Evolutionary conservation across 2,329 filamentous ascomycete genomes (phyloP), one percentile per base, ranked within the genome.

Genomic region (Epichloe gansuensis): DNA sequence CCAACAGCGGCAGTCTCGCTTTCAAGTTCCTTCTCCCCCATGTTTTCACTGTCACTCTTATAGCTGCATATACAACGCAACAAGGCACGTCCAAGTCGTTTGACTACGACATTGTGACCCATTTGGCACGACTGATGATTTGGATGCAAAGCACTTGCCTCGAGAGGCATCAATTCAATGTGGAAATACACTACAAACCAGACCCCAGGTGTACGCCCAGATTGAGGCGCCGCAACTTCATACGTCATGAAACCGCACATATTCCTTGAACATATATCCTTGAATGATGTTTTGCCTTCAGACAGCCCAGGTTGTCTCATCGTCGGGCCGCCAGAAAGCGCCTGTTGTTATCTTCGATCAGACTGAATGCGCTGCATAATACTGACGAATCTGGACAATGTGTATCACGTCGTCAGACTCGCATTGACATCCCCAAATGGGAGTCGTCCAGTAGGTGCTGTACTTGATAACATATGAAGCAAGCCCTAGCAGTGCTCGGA

Each of bases 401-500:
- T 34, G 42, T 38, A 39, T 53, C 42, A 23, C 27, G 38, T 23
- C 35, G 38, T 27, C 47, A n/a, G 51, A 50, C 17, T 47, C 36
- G 43, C 42, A 21, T 17, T 15, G 15, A 46, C 49, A 42, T 43
- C 23, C 43, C 8, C 23, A 12, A 9, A 43, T 15, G 11, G 40
- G 12, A 38, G 38, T 40, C 40, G 49, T 54, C 55, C 54, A 53
- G 55, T 52, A 54, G 52, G 51, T 45, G 42, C 49, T 49, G 41
- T 34, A 27, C 40, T 47, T 48, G 17, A 50, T 45, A 46, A 50
- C 35, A 46, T 35, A 46, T 23, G 46, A 53, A 43, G 35, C 17
- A 43, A 38, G 42, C 53, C 47, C 54, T 46, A 52, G 54, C 53
- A 54, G 59, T 60, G 60, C 60, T 61, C 60, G 59, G 59, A 60